A percentile compares a stretch with the other conserved stretches of the same genome.
Conservation (phyloP, 768 basidiomycete genomes). For the Rhodocollybia butyracea region DNA sequence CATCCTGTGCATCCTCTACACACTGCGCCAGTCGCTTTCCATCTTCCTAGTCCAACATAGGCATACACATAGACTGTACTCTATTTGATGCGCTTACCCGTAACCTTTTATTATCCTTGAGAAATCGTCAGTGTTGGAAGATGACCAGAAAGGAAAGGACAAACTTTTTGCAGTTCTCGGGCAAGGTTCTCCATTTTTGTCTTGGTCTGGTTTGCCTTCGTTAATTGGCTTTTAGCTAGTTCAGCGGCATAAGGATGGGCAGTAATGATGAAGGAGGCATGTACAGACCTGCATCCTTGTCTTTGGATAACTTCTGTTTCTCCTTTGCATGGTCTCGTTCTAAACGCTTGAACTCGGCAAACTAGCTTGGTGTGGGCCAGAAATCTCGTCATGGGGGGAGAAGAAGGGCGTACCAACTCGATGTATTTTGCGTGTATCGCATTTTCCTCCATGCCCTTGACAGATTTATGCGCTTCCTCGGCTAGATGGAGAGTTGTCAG, state of each 20-base stretch:
- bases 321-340: constrained; percentile 90
- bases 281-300: constrained; percentile 79
- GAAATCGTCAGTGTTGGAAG: constrained; percentile 1
- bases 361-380: constrained; percentile 39
- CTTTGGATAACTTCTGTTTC: constrained; percentile 87
- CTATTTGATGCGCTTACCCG: constrained; percentile 48
- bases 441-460: constrained; percentile 79
- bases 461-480: constrained; percentile 84
- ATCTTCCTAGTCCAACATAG: constrained; percentile 60
- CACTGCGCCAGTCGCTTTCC: constrained; percentile 75
- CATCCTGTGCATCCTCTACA: constrained; percentile 85
- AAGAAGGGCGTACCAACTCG: constrained; percentile 62
- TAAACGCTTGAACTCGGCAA: constrained; percentile 82
- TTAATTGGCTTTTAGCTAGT: constrained; percentile 77
- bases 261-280: constrained; percentile 9
- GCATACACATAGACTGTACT: constrained; percentile 2
- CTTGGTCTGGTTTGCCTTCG: constrained; percentile 86
- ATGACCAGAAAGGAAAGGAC: constrained; percentile 9
- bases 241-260: constrained; percentile 8
- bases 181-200: constrained; percentile 89
- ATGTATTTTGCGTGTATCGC: constrained; percentile 85
- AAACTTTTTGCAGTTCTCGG: constrained; percentile 84
- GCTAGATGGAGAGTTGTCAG: constrained; percentile 41
- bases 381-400: neutral
- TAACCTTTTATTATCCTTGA: constrained; percentile 84